A percentile compares a stretch with the other conserved stretches of the same genome.
Conservation (phyloP, 176 grass and related monocot species). For the Areca catechu region DNA sequence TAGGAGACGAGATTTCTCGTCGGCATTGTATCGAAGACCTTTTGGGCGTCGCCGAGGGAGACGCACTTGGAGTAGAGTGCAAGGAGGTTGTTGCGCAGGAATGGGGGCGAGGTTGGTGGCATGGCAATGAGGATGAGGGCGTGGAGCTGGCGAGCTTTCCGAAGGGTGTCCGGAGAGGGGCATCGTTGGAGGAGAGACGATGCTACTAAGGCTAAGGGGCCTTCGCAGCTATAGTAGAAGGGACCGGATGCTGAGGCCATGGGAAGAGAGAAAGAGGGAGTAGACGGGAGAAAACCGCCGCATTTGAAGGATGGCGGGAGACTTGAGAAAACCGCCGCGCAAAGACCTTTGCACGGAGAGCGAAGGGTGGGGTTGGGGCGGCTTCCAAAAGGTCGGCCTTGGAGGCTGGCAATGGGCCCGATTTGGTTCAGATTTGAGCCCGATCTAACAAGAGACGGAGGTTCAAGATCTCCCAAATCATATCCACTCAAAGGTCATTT, state of each 20-base stretch:
- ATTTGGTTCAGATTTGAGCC: too few species aligned
- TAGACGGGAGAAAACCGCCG: too few species aligned
- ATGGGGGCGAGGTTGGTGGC: slow-evolving; percentile 27
- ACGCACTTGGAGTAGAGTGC: slow-evolving; percentile 44
- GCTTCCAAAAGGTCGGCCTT: too few species aligned
- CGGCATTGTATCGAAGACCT: slow-evolving; percentile 55
- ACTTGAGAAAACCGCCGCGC: too few species aligned
- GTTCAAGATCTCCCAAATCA: too few species aligned
- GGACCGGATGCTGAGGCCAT: slow-evolving; percentile 24
- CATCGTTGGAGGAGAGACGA: slow-evolving; percentile 38
- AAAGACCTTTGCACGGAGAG: too few species aligned
- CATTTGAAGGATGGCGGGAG: too few species aligned
- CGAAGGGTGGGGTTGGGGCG: too few species aligned
- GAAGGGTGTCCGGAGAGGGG: slow-evolving; percentile 25
- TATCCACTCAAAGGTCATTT: too few species aligned
- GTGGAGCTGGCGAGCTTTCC: slow-evolving; percentile 49
- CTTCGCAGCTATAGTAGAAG: slow-evolving; percentile 26
- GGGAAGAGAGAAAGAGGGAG: not conserved
- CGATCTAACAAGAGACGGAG: too few species aligned
- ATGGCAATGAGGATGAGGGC: slow-evolving; percentile 51
- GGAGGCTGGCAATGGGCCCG: too few species aligned
- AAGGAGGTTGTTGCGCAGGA: slow-evolving; percentile 70
- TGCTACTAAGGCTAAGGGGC: slow-evolving; percentile 36
- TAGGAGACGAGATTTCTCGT: slow-evolving; percentile 48
- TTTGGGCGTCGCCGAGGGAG: slow-evolving; percentile 45